Evolutionary conservation across 169 alveolate genomes (phyloP), one percentile per base, ranked within the genome.

Genomic region (Plasmodium billcollinsi): DNA sequence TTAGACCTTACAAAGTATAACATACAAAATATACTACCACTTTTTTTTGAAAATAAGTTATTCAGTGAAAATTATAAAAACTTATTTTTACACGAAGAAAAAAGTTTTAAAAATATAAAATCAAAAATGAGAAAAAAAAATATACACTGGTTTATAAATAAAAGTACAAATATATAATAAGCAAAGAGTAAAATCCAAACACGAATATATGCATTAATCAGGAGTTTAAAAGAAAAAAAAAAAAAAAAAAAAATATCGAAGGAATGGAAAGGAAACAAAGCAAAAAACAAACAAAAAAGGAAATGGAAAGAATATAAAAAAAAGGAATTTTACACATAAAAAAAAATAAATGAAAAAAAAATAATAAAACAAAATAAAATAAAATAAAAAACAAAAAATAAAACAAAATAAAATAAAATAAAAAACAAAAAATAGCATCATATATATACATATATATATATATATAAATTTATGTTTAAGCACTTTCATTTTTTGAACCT

Each of bases 41-140:
- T 76, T 8, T 76, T 76, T 76, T 76, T 76, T 63, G 39, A 76
- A 76, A 76, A 76, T 65, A 76, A 76, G 33, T 12, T 43, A 43
- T 76, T 76, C 58, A 76, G 69, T 76, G 76, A 76, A 69, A 76
- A 62, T 76, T 76, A 76, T 65, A 76, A 76, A 65, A 76, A 76
- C 18, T 33, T 76, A 69, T 24, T 76, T 65, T 21, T 76, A 52
- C 45, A 63, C 12, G 89, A 76, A 65, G 89, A 76, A 45, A 76
- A 65, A 76, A 49, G 89, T 29, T 76, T 76, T 47, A 76, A 76
- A 65, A 65, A 76, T 45, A 69, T 66, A 6, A 76, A 76, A 24
- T 49, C n/a, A 29, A 76, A 76, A 65, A 76, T 76, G 11, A 12
- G 89, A 26, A 76, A 65, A 50, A 76, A 76, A 65, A 76, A 76